phyloP scores from a whole-genome alignment of 2,329 filamentous ascomycete species.

The Mycosphaerella sp. region DNA sequence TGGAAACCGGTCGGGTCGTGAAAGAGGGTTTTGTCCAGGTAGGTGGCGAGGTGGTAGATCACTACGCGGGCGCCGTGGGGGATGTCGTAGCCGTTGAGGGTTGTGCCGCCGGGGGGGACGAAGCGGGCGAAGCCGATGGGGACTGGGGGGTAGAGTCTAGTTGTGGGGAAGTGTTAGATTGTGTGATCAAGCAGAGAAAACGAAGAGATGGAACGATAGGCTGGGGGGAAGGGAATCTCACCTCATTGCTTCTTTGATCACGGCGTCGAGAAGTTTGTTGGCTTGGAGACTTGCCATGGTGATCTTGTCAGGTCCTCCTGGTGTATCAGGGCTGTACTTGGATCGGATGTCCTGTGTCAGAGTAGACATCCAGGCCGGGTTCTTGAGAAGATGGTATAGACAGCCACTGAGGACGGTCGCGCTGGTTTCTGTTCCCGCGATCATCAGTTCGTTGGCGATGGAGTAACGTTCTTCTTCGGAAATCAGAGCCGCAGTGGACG shows the following conservation, averaged over 20 bases:
- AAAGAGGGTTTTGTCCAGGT: constrained; percentile 15
- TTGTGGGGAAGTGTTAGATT: background rate
- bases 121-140: constrained; percentile 26
- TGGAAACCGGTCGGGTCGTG: constrained; percentile 23
- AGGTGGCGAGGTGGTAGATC: constrained; percentile 20
- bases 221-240: background rate
- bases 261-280: constrained; percentile 35
- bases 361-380: constrained; percentile 27
- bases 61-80: constrained; percentile 14
- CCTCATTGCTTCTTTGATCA: constrained; percentile 32
- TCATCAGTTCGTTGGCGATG: constrained; percentile 32
- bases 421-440: constrained; percentile 37
- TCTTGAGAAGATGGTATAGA: constrained; percentile 29
- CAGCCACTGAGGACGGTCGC: constrained; percentile 33
- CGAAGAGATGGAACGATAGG: too few relatives aligned
- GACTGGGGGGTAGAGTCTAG: constrained; percentile 34
- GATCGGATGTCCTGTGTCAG: constrained; percentile 34
- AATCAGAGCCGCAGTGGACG: constrained; percentile 15
- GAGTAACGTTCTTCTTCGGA: constrained; percentile 31
- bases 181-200: background rate
- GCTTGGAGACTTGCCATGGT: constrained; percentile 30
- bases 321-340: constrained; percentile 23
- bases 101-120: constrained; percentile 20
- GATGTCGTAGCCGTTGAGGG: constrained; percentile 18
- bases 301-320: constrained; percentile 17